These are phyloP conservation scores for Besnoitia besnoiti DNA, from an alignment of 169 alveolate genomes.

Conservation along the genomic window DNA sequence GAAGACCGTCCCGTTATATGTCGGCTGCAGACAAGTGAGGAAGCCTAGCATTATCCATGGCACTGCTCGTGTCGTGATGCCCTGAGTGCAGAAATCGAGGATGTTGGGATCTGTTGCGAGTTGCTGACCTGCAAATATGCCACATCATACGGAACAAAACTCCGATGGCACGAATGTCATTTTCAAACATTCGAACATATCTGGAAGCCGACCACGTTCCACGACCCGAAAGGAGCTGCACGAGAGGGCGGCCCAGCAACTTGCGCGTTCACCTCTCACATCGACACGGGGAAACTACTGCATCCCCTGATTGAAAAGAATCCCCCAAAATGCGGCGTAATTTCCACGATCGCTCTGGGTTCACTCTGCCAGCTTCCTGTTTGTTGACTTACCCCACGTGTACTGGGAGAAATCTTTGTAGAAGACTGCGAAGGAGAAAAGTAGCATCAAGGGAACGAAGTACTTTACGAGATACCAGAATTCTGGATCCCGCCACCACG, in stretches of 20 bases:
- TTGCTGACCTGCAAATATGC: constrained; percentile 39
- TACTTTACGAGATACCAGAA: constrained; percentile 54
- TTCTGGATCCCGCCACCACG: constrained; percentile 67
- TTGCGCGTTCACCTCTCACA: too few species aligned
- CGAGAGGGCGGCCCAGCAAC: too few species aligned
- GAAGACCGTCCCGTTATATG: constrained; percentile 58
- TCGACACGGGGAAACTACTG: too few species aligned
- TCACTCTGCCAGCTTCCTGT: too few species aligned
- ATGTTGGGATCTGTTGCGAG: constrained; percentile 40
- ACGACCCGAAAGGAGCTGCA: too few species aligned
- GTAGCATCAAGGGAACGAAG: constrained; percentile 39
- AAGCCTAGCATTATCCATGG: constrained; percentile 62
- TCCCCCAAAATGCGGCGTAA: too few species aligned
- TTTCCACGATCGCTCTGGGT: too few species aligned
- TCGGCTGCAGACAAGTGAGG: constrained; percentile 58
- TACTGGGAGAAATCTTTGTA: constrained; percentile 37
- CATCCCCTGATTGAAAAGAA: too few species aligned
- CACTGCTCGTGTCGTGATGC: constrained; percentile 57
- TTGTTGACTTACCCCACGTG: constrained; percentile 68
- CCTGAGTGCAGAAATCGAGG: constrained; percentile 48
- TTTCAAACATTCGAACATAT: too few species aligned
- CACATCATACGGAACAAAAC: not conserved
- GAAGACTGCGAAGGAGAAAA: constrained; percentile 51
- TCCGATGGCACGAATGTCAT: too few species aligned
- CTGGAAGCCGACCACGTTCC: too few species aligned